Evolutionary conservation across 768 basidiomycete species (phyloP).

Genomic region (Botryobasidium botryosum): DNA sequence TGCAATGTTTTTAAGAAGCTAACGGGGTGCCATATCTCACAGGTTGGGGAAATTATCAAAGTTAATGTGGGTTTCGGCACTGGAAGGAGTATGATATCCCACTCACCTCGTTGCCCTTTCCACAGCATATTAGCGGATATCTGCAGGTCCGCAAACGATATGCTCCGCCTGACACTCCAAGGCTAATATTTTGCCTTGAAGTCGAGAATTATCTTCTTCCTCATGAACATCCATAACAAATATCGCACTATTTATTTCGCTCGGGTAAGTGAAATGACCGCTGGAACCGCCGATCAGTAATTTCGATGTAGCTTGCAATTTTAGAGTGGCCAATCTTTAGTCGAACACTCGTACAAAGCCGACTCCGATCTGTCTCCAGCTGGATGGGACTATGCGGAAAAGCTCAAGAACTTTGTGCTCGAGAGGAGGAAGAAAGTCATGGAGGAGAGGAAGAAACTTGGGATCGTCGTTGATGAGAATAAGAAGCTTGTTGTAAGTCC

Average conservation of each 20-base stretch:
- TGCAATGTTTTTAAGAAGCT: background rate
- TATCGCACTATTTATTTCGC: conserved; percentile 94
- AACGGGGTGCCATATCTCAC: background rate
- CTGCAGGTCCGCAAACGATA: conserved; percentile 38
- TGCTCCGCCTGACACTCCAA: background rate
- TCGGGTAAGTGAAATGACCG: conserved; percentile 58
- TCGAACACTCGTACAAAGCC: conserved; percentile 97
- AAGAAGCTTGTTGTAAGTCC: conserved; percentile 17
- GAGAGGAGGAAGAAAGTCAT: conserved; percentile 63
- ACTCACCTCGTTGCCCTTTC: background rate
- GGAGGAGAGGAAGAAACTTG: conserved; percentile 33
- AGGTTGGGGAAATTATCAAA: conserved; percentile 94
- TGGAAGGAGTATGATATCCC: background rate
- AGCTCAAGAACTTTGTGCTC: conserved; percentile 76
- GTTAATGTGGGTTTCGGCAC: conserved; percentile 53
- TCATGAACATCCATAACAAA: conserved; percentile 97
- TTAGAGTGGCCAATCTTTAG: conserved; percentile 93
- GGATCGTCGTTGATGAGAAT: conserved; percentile 16
- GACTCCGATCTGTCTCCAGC: conserved; percentile 91
- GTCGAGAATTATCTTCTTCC: conserved; percentile 93
- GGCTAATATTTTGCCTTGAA: conserved; percentile 22
- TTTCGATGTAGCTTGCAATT: background rate
- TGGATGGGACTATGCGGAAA: conserved; percentile 90
- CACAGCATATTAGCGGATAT: conserved; percentile 71
- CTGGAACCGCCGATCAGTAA: background rate